Conservation (phyloP, 768 basidiomycete species). For the Filobasidium floriforme region DNA sequence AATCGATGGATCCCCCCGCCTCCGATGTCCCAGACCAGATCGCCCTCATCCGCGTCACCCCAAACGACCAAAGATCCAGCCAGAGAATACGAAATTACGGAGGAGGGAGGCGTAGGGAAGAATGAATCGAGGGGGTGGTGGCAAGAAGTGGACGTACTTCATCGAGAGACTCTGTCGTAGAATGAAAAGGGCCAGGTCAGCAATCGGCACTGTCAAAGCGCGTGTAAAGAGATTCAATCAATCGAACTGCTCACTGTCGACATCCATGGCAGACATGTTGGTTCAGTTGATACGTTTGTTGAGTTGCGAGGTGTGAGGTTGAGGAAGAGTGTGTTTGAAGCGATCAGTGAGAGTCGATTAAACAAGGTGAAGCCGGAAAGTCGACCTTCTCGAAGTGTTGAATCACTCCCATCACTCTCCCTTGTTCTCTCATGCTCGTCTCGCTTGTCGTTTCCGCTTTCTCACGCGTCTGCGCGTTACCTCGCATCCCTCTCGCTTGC, state of each 20-base stretch:
- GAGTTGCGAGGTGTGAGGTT: not conserved
- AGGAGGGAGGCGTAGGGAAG: not conserved
- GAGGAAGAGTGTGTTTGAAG: not conserved
- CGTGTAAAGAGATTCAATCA: too few relatives aligned
- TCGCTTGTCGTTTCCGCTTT: not conserved
- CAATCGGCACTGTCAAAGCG: not conserved
- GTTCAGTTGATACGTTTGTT: not conserved
- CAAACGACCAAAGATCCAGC: too few relatives aligned
- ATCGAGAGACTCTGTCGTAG: conserved; percentile 15
- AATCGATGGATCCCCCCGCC: too few relatives aligned
- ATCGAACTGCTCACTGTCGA: conserved; percentile 10
- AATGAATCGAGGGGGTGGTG: not conserved
- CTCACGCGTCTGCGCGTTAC: not conserved
- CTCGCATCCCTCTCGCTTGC: not conserved
- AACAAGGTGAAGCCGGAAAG: too few relatives aligned
- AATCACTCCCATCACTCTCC: too few relatives aligned
- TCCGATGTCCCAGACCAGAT: too few relatives aligned
- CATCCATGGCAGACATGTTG: conserved; percentile 26
- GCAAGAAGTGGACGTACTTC: conserved; percentile 16
- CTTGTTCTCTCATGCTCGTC: too few relatives aligned
- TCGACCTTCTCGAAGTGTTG: too few relatives aligned
- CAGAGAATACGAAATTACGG: not conserved
- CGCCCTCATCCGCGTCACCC: too few relatives aligned
- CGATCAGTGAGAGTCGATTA: too few relatives aligned
- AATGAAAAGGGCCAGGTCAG: not conserved